Evolutionary conservation across 169 alveolate genomes (phyloP).

Genomic region (Condylostoma magnum): DNA sequence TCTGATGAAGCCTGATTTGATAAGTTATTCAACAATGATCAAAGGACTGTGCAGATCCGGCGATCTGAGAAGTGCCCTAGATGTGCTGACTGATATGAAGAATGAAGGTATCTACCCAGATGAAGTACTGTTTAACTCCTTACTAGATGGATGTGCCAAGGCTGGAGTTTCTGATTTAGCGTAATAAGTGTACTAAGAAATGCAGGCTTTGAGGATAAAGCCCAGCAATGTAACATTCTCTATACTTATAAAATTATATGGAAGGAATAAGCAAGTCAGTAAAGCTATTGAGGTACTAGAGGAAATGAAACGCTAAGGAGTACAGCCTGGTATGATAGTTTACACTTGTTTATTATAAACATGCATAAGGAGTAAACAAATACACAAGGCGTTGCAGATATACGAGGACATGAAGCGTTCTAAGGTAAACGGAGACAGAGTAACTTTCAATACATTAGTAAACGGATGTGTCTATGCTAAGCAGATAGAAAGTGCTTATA

Average conservation of each 20-base stretch:
- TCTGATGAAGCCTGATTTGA: constrained; percentile 88
- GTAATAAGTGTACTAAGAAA: constrained; percentile 67
- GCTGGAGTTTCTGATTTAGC: constrained; percentile 36
- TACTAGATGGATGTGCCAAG: constrained; percentile 94
- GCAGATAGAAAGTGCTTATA: constrained; percentile 20
- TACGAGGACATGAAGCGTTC: constrained; percentile 69
- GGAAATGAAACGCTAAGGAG: constrained; percentile 16
- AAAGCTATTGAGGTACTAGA: constrained; percentile 23
- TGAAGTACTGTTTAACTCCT: constrained; percentile 93
- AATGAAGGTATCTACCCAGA: constrained; percentile 85
- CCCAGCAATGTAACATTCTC: constrained; percentile 84
- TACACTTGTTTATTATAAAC: constrained; percentile 86
- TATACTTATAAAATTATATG: constrained; percentile 78
- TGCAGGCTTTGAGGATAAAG: constrained; percentile 68
- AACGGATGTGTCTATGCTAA: constrained; percentile 57
- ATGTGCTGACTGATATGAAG: constrained; percentile 69
- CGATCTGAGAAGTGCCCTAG: constrained; percentile 81
- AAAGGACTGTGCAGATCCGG: constrained; percentile 92
- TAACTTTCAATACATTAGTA: constrained; percentile 75
- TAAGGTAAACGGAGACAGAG: constrained; percentile 76
- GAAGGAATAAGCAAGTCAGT: constrained; percentile 72
- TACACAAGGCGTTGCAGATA: constrained; percentile 60
- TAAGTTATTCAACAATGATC: constrained; percentile 90
- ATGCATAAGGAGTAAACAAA: constrained; percentile 74
- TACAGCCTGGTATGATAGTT: constrained; percentile 45